Base-by-base conservation (phyloP, 106 monocot genomes). In the Dioscorea alata region DNA sequence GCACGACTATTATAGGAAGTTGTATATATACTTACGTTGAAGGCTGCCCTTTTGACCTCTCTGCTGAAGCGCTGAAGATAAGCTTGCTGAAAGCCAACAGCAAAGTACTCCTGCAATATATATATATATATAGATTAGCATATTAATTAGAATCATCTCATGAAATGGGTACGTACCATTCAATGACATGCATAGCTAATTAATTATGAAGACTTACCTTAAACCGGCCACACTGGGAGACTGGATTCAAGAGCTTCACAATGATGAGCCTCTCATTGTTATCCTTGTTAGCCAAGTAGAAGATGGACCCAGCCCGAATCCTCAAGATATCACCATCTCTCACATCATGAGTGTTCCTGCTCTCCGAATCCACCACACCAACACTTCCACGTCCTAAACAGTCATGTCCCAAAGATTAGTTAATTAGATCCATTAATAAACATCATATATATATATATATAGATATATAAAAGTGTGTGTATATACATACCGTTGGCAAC, bases 1-100 rank as follows among this genome's bases (percentile, higher is more conserved):
- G 3, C 28, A 28, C 28, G 2, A 28, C 28, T 28, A 1, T 28
- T 28, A 28, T 28, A 3, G 3, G 28, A 28, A 28, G 28, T 28
- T 28, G 28, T 28, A 28, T 28, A 28, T 28, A 42, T 42, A 10
- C 9, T 24, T 69, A 85, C 89, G 73, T 86, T 85, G 57, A 90
- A 74, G 20, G 89, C 79, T 8, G 89, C 85, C 65, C 80, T 74
- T 0, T 83, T 25, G 12, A 90, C 65, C 24, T 85, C 89, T 59
- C 33, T 68, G 71, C 85, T 90, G 67, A 90, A 85, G 62, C 49
- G 67, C 2, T 33, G 61, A 69, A 59, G 78, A 56, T 74, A 80
- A 9, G 83, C 67, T 8, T 78, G 23, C 6, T 61, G 24, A 0
- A 82, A 77, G 13, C 80, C 80, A 5, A 64, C 83, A 16, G 60